These are phyloP conservation scores for Beauveria medogensis DNA, from an alignment of 2,329 filamentous ascomycete genomes.

Conservation along the genomic window DNA sequence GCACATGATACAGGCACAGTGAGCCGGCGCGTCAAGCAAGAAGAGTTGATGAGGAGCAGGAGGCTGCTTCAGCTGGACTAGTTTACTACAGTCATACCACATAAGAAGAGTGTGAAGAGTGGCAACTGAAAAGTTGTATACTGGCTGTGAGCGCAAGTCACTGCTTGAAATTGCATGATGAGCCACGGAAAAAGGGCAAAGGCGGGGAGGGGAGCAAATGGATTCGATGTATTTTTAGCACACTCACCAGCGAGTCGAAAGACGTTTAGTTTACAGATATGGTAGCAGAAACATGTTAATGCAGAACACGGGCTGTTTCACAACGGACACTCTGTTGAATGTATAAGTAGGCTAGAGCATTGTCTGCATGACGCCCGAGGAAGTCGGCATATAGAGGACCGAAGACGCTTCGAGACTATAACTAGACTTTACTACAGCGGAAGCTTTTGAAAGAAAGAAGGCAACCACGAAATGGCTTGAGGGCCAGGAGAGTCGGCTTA, in stretches of 20 bases:
- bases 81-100: background rate
- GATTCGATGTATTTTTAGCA: background rate
- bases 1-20: background rate
- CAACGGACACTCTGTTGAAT: background rate
- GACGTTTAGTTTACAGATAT: background rate
- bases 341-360: background rate
- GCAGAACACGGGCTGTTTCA: background rate
- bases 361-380: no score
- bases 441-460: no score
- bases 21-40: background rate
- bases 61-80: no score
- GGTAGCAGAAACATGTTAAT: background rate
- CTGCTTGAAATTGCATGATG: background rate
- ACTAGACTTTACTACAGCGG: no score
- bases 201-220: background rate
- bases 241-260: background rate
- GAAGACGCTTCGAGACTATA: no score
- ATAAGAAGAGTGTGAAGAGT: background rate
- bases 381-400: no score
- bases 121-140: background rate
- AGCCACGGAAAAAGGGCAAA: background rate
- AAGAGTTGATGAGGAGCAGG: background rate
- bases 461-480: no score
- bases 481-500: no score
- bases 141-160: background rate